These are phyloP conservation scores for Actinomucor elegans DNA, from an alignment of 371 early-diverging fungal genomes.

Conservation along the genomic window DNA sequence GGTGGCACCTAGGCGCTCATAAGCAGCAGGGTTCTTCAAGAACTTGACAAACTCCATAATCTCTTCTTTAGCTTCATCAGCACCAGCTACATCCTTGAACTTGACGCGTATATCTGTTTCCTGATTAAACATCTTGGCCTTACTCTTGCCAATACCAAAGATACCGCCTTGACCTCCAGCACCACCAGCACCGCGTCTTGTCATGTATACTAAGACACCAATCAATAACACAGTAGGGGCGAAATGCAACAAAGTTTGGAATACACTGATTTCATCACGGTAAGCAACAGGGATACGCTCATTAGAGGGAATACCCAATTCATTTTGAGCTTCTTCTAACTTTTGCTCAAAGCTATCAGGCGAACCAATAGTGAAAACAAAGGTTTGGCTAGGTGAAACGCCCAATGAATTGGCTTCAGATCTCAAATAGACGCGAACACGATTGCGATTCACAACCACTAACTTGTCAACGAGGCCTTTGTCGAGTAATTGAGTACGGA, in stretches of 20 bases:
- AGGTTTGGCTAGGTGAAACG: conserved; percentile 32
- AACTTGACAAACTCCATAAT: conserved; percentile 99
- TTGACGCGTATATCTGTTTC: conserved; percentile 93
- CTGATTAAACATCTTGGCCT: conserved; percentile 95
- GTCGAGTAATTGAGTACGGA: conserved; percentile 84
- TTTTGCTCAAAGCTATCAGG: conserved; percentile 93
- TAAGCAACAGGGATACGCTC: conserved; percentile 93
- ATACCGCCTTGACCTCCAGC: conserved; percentile 73
- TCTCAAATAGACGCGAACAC: conserved; percentile 79
- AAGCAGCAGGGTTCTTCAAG: conserved; percentile 96
- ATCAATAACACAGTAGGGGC: conserved; percentile 91
- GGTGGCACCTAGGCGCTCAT: conserved; percentile 97
- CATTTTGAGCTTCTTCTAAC: conserved; percentile 85
- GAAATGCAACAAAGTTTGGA: conserved; percentile 75
- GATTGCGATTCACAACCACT: conserved; percentile 81
- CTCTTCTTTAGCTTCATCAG: conserved; percentile 99
- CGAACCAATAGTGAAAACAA: conserved; percentile 89
- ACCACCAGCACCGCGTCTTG: conserved; percentile 69
- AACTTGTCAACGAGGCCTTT: conserved; percentile 90
- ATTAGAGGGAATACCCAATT: conserved; percentile 85
- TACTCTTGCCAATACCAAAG: conserved; percentile 95
- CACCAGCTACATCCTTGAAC: conserved; percentile 99
- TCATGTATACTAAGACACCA: conserved; percentile 85
- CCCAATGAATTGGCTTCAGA: conserved; percentile 60
- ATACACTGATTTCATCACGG: conserved; percentile 72